Evolutionary conservation across 345 rosid species (phyloP), one percentile per base, ranked within the genome.

Genomic region (Populus nigra): DNA sequence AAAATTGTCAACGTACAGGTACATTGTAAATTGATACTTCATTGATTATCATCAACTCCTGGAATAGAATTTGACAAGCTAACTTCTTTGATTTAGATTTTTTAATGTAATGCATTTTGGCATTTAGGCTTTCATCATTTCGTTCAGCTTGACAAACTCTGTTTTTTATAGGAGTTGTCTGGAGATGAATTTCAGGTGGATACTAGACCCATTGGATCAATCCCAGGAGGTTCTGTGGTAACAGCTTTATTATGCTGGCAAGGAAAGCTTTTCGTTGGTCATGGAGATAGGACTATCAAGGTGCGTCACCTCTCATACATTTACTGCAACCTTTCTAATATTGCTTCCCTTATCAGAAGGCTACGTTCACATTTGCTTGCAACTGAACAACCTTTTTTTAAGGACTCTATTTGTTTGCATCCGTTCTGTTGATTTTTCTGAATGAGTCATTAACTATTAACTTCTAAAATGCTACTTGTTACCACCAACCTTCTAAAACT

Each of bases 221-320:
- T 92, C 77, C 74, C 89, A 27, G 87, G 94, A 72, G 78, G 78
- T 70, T 91, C 98, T 49, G 94, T 88, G 36, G 75, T 93, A 77
- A 92, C 96, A 33, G 82, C 89, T 76, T 85, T 95, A 82, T 80
- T 86, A 38, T 90, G 80, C 84, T 85, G 87, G 82, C 90, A 95
- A 84, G 98, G 97, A 74, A 90, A 90, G 87, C 92, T 95, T 80
- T 91, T 89, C 83, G 93, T 84, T 3, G 99, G 96, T 79, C 87
- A 76, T 82, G 94, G 88, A 65, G 91, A 93, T 84, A 87, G 82
- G 77, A 84, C 79, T 33, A 36, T 93, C 61, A 93, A 87, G 98
- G 98, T 93, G 78, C 55, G 79, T 62, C 55, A 25, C 68, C 18
- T 59, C 36, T 53, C 5, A 16, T 38, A 16, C 18, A 47, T 47